phyloP scores from a whole-genome alignment of 345 rosid genomes.

The Citrus trifoliata region DNA sequence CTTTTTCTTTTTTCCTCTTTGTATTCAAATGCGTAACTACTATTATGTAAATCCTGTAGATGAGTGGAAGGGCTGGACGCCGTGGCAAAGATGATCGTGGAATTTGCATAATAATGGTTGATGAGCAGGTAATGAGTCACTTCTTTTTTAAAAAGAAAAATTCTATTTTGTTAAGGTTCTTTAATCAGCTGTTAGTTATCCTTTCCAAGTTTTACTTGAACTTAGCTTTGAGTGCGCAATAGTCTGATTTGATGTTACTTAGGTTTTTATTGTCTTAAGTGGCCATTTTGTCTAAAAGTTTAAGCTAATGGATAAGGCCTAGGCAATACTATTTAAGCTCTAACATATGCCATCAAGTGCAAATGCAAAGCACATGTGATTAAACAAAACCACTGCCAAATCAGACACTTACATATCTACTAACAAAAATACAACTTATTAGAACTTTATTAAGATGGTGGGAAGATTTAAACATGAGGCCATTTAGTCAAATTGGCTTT shows the following conservation, averaged over 20 bases:
- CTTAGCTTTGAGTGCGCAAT: background rate
- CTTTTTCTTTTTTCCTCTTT: background rate
- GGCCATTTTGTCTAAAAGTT: background rate
- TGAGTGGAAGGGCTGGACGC: slow-evolving; percentile 99
- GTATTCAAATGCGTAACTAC: slow-evolving; percentile 7
- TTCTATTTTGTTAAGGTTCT: background rate
- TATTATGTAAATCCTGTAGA: slow-evolving; percentile 45
- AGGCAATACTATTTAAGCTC: background rate
- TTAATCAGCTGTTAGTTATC: background rate
- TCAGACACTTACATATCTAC: background rate
- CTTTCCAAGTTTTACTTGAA: background rate
- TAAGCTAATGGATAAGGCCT: background rate
- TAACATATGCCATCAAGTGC: background rate
- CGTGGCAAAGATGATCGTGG: slow-evolving; percentile 99
- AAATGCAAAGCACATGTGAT: background rate
- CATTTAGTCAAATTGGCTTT: background rate
- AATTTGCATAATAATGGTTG: slow-evolving; percentile 93
- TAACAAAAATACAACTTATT: background rate
- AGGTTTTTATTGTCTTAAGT: background rate
- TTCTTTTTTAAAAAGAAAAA: background rate
- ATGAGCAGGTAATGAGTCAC: slow-evolving; percentile 64
- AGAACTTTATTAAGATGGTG: background rate
- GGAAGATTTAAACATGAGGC: background rate
- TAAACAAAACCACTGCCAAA: background rate
- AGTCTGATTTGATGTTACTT: background rate